Evolutionary conservation across 2,329 filamentous ascomycete species (phyloP).

Genomic region (Gaeumannomyces sp.): DNA sequence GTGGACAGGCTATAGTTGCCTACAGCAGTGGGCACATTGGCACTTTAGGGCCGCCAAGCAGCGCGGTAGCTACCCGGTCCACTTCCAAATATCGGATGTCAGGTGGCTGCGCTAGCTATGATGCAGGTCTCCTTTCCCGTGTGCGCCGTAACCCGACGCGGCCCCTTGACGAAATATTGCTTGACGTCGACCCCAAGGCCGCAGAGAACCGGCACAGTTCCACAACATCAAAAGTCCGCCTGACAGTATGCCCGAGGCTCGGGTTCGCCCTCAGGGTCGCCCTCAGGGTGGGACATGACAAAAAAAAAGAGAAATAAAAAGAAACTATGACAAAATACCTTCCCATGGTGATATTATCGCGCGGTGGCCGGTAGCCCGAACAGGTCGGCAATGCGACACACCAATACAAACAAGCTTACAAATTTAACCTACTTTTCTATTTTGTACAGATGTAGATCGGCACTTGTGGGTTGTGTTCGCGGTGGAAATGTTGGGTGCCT

Average conservation of each 20-base stretch:
- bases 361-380: not conserved
- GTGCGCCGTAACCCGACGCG: constrained; percentile 1
- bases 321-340: constrained; percentile 1
- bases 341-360: not conserved
- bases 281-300: not conserved
- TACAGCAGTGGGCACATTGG: not conserved
- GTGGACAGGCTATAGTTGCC: not conserved
- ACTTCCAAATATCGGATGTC: not conserved
- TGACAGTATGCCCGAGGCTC: not conserved
- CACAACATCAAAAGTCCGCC: not conserved
- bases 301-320: not conserved
- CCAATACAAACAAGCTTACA: not conserved
- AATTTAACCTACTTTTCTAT: not conserved
- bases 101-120: not conserved
- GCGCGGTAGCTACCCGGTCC: not conserved
- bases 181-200: not conserved
- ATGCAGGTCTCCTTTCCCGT: not conserved
- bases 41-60: not conserved
- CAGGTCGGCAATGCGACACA: not conserved
- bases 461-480: not conserved
- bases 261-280: not conserved
- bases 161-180: not conserved
- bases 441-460: not conserved
- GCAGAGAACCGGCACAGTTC: not conserved
- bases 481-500: not conserved